A percentile compares a stretch with the other conserved stretches of the same genome.
Evolutionary conservation across 208 protist genomes (phyloP).

Genomic region (Leishmania lainsoni): DNA sequence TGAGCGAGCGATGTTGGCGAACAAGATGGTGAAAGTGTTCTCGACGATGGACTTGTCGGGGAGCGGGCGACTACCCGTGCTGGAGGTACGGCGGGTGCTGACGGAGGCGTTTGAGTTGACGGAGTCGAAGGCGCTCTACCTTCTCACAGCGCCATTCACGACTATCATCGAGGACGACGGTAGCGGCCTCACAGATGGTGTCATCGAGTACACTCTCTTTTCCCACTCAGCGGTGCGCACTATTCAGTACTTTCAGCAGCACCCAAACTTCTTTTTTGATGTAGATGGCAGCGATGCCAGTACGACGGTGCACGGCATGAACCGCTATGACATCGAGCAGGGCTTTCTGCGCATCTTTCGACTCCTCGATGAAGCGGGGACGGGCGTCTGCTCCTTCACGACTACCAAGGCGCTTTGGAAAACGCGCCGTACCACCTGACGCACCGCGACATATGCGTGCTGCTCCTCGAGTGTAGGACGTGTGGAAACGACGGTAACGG

Average conservation of each 20-base stretch:
- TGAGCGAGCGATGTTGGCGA: slow-evolving; percentile 36
- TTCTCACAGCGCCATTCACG: slow-evolving; percentile 61
- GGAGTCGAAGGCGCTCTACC: slow-evolving; percentile 76
- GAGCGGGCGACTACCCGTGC: slow-evolving; percentile 50
- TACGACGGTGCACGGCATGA: slow-evolving; percentile 85
- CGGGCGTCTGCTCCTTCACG: slow-evolving; percentile 61
- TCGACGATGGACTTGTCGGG: slow-evolving; percentile 42
- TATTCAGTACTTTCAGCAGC: slow-evolving; percentile 80
- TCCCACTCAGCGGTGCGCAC: slow-evolving; percentile 49
- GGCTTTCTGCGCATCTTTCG: slow-evolving; percentile 81
- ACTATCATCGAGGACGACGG: slow-evolving; percentile 29
- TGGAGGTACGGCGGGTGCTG: slow-evolving; percentile 54
- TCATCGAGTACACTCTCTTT: slow-evolving; percentile 74
- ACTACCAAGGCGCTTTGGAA: slow-evolving; percentile 62
- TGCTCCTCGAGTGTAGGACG: slow-evolving; percentile 67
- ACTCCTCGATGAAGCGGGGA: slow-evolving; percentile 58
- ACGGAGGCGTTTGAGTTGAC: slow-evolving; percentile 62
- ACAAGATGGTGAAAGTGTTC: slow-evolving; percentile 66
- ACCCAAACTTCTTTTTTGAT: slow-evolving; percentile 40
- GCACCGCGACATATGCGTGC: slow-evolving; percentile 69
- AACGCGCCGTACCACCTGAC: slow-evolving; percentile 87
- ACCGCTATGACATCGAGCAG: slow-evolving; percentile 73
- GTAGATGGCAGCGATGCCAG: slow-evolving; percentile 34
- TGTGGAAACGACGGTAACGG: slow-evolving; percentile 29
- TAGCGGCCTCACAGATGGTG: slow-evolving; percentile 33